Base-by-base conservation (phyloP, 495 filamentous ascomycete species). In the Astrothelium subdiscretum region DNA sequence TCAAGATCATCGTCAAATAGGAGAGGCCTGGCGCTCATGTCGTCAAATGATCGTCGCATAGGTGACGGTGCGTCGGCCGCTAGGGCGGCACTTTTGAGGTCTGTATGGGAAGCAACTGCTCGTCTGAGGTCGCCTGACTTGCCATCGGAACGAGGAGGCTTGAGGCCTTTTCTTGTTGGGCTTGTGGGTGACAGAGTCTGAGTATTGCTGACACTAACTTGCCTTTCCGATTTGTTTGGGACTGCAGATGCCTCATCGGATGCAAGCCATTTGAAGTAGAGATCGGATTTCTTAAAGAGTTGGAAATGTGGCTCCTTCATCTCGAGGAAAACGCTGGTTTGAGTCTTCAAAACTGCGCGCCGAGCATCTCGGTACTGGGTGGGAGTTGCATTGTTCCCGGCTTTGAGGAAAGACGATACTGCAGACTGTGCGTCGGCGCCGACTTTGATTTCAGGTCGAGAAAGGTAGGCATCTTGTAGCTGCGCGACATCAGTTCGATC, bases 251-350 rank as follows among this genome's bases (percentile, higher is more conserved):
- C 82, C 68, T 97, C 91, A 65, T 96, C 91, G 1, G 92, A 89
- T 11, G 94, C 89, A 3, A 97, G 78, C 66, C 90, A 96, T 68
- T 99, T 97, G 79, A 90, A 97, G 71, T 90, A 99, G 0, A 97
- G 71, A 68, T 97, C 91, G 0, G 91, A 96, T 58, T 86, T 86
- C 67, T 90, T 94, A 73, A 99, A 99, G 44, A 85, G 86, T 22
- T 86, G 83, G 63, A 92, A 92, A 68, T 95, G 82, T 35, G 77
- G 83, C 32, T 80, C 81, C 62, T 91, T 83, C 83, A 99, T 87
- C 61, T 87, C 85, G 65, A 95, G 88, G 31, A 96, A 79, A 0
- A 91, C 87, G 0, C 81, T 78, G 31, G 88, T 95, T 68, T 99
- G 94, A 0, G 90, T 88, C 57, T 81, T 81, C 27, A 97, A 72